These are phyloP conservation scores for Pyrenophora seminiperda DNA, from an alignment of 2,329 filamentous ascomycete genomes.

Conservation along the genomic window DNA sequence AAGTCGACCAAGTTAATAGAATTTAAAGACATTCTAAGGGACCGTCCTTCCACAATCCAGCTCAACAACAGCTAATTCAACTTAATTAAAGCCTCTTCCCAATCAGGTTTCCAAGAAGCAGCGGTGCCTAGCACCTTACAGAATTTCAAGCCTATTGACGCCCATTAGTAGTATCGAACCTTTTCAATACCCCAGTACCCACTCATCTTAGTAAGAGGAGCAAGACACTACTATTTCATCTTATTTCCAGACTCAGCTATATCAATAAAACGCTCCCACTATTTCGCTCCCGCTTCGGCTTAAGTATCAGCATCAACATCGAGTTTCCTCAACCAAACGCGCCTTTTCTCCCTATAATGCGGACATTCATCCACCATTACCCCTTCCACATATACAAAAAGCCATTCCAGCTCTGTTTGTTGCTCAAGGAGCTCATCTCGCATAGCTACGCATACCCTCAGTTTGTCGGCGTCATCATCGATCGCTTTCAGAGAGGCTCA, in stretches of 20 bases:
- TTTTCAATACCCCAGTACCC: slow-evolving; percentile 15
- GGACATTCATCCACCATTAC: slow-evolving; percentile 7
- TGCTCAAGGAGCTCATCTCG: slow-evolving; percentile 4
- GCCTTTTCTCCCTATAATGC: slow-evolving; percentile 3
- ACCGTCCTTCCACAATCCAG: slow-evolving; percentile 13
- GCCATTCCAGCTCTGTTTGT: slow-evolving; percentile 7
- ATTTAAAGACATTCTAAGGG: slow-evolving; percentile 9
- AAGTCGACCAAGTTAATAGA: slow-evolving; percentile 13
- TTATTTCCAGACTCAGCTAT: slow-evolving; percentile 5
- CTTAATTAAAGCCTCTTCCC: slow-evolving; percentile 18
- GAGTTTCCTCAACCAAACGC: no score
- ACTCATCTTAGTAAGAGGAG: slow-evolving; percentile 16
- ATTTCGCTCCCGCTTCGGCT: no score
- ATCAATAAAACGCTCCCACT: slow-evolving; percentile 17
- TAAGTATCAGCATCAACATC: no score
- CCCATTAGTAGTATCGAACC: slow-evolving; percentile 21
- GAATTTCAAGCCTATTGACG: slow-evolving; percentile 17
- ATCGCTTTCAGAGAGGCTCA: slow-evolving; percentile 5
- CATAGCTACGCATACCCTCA: slow-evolving; percentile 10
- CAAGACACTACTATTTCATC: slow-evolving; percentile 17
- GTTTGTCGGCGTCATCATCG: slow-evolving; percentile 6
- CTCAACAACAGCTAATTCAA: slow-evolving; percentile 21
- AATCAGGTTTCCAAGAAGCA: slow-evolving; percentile 15
- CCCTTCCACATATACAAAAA: slow-evolving; percentile 1
- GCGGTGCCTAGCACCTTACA: slow-evolving; percentile 18